Conservation (phyloP, 2,329 filamentous ascomycete species). For the Xylariaceae sp. region DNA sequence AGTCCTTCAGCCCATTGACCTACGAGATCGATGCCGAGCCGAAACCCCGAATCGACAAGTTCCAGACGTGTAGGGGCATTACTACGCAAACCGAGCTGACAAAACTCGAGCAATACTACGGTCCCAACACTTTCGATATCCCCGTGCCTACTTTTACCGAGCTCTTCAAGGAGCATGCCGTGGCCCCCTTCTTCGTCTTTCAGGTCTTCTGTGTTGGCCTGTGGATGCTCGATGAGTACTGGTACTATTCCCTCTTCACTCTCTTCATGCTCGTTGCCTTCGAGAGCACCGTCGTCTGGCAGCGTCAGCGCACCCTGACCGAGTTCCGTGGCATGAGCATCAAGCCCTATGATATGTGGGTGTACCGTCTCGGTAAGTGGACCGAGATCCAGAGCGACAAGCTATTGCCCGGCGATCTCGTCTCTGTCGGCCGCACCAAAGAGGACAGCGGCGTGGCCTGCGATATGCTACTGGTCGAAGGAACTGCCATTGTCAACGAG, state of each 20-base stretch:
- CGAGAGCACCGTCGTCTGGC: constrained; percentile 98
- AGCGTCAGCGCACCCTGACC: constrained; percentile 87
- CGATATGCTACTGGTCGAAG: constrained; percentile 92
- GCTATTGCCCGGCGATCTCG: constrained; percentile 86
- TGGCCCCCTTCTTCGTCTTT: constrained; percentile 98
- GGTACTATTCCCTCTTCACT: constrained; percentile 99
- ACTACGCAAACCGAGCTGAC: constrained; percentile 68
- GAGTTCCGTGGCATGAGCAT: constrained; percentile 99
- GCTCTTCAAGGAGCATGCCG: constrained; percentile 95
- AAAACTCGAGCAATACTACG: constrained; percentile 85
- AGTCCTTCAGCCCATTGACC: constrained; percentile 72
- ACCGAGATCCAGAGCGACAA: constrained; percentile 82
- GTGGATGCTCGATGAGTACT: constrained; percentile 99
- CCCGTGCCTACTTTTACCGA: constrained; percentile 93
- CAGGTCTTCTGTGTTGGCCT: constrained; percentile 97
- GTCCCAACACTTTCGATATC: constrained; percentile 93
- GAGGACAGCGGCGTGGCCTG: constrained; percentile 96
- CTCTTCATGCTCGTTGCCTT: constrained; percentile 97
- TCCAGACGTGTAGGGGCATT: constrained; percentile 76
- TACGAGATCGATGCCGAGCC: constrained; percentile 83
- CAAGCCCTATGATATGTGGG: constrained; percentile 94
- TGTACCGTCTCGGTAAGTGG: constrained; percentile 84
- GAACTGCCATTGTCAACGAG: constrained; percentile 95
- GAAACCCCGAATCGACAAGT: constrained; percentile 69
- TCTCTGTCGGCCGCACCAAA: constrained; percentile 88